phyloP scores from a whole-genome alignment of 139 green algal species.

The Chara braunii region DNA sequence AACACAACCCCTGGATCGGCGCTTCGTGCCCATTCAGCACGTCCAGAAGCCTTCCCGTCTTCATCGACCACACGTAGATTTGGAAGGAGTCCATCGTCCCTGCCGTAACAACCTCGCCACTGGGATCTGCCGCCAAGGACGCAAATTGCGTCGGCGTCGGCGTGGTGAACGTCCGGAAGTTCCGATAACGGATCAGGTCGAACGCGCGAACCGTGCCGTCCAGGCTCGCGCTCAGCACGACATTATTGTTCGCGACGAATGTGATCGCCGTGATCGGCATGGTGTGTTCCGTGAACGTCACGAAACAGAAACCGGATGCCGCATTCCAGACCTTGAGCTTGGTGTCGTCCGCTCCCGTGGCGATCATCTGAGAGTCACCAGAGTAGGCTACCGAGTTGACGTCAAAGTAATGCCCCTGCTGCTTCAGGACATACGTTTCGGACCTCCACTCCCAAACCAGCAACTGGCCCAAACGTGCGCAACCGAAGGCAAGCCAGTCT shows the following conservation, averaged over 20 bases:
- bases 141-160: slow-evolving; percentile 73
- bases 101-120: slow-evolving; percentile 77
- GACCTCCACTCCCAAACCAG: slow-evolving; percentile 96
- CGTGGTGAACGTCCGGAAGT: slow-evolving; percentile 89
- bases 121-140: slow-evolving; percentile 75
- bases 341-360: slow-evolving; percentile 74
- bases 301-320: slow-evolving; percentile 75
- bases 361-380: slow-evolving; percentile 70
- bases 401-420: slow-evolving; percentile 85
- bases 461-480: slow-evolving; percentile 83
- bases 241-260: slow-evolving; percentile 64
- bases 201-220: slow-evolving; percentile 91
- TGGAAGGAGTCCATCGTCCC: slow-evolving; percentile 64
- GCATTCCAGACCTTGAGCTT: slow-evolving; percentile 59
- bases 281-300: slow-evolving; percentile 86
- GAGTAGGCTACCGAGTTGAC: slow-evolving; percentile 65
- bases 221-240: slow-evolving; percentile 54
- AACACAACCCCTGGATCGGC: slow-evolving; percentile 70
- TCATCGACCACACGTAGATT: slow-evolving; percentile 90
- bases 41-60: slow-evolving; percentile 85
- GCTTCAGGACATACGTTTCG: slow-evolving; percentile 88
- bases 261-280: slow-evolving; percentile 71
- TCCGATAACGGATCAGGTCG: slow-evolving; percentile 82
- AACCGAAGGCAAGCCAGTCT: slow-evolving; percentile 63
- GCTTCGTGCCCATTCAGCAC: slow-evolving; percentile 84